Conservation (phyloP, 1,284 basidiomycete genomes). For the Pterulicium gracile region DNA sequence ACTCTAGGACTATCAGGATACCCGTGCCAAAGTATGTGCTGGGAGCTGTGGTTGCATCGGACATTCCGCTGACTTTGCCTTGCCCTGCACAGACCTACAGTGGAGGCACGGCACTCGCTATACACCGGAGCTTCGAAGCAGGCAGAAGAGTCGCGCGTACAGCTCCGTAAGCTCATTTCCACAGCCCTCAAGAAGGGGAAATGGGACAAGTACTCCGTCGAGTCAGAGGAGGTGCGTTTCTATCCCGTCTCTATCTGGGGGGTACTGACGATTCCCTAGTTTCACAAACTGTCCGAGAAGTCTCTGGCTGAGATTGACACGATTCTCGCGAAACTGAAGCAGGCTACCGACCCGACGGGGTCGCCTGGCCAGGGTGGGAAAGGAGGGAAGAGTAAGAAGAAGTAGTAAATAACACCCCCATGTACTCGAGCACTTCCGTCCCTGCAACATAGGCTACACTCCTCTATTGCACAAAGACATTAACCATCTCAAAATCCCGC, state of each 20-base stretch:
- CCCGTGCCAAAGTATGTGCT: constrained; percentile 61
- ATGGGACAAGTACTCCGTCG: constrained; percentile 54
- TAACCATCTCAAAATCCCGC: too few relatives aligned
- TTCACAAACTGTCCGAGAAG: constrained; percentile 58
- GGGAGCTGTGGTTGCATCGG: neutral
- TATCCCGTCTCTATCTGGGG: constrained; percentile 2
- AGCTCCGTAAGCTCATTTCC: constrained; percentile 59
- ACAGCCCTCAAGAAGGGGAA: constrained; percentile 57
- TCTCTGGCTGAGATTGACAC: constrained; percentile 55
- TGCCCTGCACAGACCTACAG: constrained; percentile 66
- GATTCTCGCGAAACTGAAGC: constrained; percentile 52
- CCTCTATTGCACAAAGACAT: too few relatives aligned
- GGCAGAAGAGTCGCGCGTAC: constrained; percentile 65
- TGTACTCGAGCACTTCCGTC: too few relatives aligned
- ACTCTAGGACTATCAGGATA: constrained; percentile 60
- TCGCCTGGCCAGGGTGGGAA: neutral
- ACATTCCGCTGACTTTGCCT: constrained; percentile 6
- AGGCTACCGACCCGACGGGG: constrained; percentile 25
- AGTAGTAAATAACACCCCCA: too few relatives aligned
- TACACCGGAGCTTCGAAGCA: constrained; percentile 43
- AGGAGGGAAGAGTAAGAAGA: neutral
- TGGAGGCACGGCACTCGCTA: constrained; percentile 52
- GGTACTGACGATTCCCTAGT: constrained; percentile 27
- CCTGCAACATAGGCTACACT: too few relatives aligned
- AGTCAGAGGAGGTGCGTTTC: constrained; percentile 46